A percentile compares a stretch with the other conserved stretches of the same genome.
Evolutionary conservation across 129 eudicot genomes (phyloP).

Genomic region (Silybum marianum): DNA sequence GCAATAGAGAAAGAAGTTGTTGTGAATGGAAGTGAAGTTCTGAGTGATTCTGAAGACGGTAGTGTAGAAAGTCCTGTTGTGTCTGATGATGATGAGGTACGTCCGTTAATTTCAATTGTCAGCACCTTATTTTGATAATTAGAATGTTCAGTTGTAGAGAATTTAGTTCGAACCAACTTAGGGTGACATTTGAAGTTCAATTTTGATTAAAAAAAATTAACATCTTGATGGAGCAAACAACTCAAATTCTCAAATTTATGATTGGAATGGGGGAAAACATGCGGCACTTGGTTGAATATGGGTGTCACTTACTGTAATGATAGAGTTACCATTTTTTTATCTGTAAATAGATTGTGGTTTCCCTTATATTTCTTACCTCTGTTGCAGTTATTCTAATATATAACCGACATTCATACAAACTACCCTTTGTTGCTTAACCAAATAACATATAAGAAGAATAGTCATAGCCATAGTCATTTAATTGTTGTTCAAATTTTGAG

Average conservation of each 20-base stretch:
- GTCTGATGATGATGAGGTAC: slow-evolving; percentile 46
- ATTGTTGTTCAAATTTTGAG: background rate
- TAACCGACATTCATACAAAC: background rate
- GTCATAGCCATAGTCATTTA: background rate
- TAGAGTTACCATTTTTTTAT: too few relatives aligned
- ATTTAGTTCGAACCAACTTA: background rate
- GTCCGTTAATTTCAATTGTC: background rate
- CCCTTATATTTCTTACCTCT: too few relatives aligned
- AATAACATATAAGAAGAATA: background rate
- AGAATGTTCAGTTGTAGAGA: too few relatives aligned
- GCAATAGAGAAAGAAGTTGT: slow-evolving; percentile 20
- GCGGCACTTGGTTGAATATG: background rate
- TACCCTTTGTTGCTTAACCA: background rate
- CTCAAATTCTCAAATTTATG: background rate
- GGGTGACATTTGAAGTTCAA: background rate
- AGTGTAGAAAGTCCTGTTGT: slow-evolving; percentile 42
- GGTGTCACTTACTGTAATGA: background rate
- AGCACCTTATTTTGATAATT: background rate
- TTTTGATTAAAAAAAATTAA: background rate
- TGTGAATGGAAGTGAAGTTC: background rate
- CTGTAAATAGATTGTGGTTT: too few relatives aligned
- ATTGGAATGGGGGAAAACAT: background rate
- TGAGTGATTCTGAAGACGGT: slow-evolving; percentile 28
- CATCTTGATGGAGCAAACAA: too few relatives aligned
- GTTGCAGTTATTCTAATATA: too few relatives aligned